A percentile compares a stretch with the other conserved stretches of the same genome.
phyloP scores from a whole-genome alignment of 2,329 filamentous ascomycete genomes.

The Xylariales sp. region DNA sequence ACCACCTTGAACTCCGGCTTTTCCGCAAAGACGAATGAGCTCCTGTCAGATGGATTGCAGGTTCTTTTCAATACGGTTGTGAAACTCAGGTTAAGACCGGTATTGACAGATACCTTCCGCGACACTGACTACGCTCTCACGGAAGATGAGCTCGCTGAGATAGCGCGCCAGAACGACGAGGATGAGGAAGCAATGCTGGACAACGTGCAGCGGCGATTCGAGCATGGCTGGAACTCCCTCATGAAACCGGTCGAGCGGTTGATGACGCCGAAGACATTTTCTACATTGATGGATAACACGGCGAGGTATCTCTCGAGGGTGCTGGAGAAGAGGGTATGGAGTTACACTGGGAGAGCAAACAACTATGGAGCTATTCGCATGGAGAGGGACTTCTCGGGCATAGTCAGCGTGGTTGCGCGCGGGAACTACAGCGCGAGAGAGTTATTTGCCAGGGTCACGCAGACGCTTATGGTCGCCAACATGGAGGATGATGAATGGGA shows the following conservation, averaged over 20 bases:
- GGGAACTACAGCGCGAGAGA: conserved; percentile 66
- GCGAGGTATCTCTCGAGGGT: conserved; percentile 70
- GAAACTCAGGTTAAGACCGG: conserved; percentile 76
- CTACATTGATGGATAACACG: conserved; percentile 69
- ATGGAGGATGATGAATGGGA: conserved; percentile 84
- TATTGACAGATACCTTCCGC: conserved; percentile 83
- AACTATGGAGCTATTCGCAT: conserved; percentile 67
- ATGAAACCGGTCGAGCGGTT: conserved; percentile 81
- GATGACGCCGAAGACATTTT: conserved; percentile 72
- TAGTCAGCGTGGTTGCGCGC: conserved; percentile 55
- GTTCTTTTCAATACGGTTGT: conserved; percentile 86
- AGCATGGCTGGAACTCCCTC: conserved; percentile 78
- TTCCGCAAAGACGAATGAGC: conserved; percentile 70
- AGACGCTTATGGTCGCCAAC: conserved; percentile 69
- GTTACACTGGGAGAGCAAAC: conserved; percentile 72
- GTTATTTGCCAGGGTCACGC: conserved; percentile 59
- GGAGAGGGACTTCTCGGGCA: conserved; percentile 66
- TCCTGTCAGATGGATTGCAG: conserved; percentile 77
- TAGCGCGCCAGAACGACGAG: conserved; percentile 49
- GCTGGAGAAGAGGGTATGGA: conserved; percentile 84
- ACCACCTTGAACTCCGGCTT: conserved; percentile 68
- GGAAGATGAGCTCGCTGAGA: conserved; percentile 55
- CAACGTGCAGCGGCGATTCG: conserved; percentile 73
- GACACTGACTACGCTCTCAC: conserved; percentile 80
- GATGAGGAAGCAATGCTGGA: conserved; percentile 54